Evolutionary conservation across 768 basidiomycete genomes (phyloP), one percentile per base, ranked within the genome.

Genomic region (Rhodotorula taiwanensis): DNA sequence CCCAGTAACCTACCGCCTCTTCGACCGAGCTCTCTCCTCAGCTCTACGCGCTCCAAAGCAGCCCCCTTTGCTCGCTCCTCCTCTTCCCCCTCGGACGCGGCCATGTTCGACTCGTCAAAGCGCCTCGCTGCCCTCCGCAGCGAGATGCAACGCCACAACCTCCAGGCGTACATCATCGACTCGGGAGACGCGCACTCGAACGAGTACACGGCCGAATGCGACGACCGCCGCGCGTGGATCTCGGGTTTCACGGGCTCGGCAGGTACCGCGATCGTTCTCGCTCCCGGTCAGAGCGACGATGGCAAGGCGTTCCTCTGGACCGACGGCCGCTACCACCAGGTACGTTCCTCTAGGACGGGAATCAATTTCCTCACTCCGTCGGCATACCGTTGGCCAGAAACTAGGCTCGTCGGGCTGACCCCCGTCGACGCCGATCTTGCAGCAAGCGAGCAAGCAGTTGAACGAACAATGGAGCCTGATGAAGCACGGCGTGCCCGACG

Each of bases 381-480:
- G 10, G 36, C 10, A 9, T 39, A 10, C 36, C 10, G 36, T 39
- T 16, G 36, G 36, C 36, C 16, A 39, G 36, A 39, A 39, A 39
- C 10, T 9, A 39, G 36, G 36, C 36, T 10, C 36, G 36, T 9
- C 36, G 16, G 16, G 36, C 9, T 16, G 9, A 16, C 9, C 36
- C 36, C 36, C 36, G 36, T 9, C 36, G 36, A 39, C 10, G 3
- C 25, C 50, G 11, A 20, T 39, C 13, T 1, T 7, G 18, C 78
- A 97, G 36, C 94, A 99, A 76, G 95, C 95, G 0, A 83, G 81
- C 64, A 82, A 91, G 66, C 89, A 99, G 76, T 78, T 99, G 68
- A 90, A 93, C 75, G 65, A 81, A 52, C 91, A 92, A 65, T 99
- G 94, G 94, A 86, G 80, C 1, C 76, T 98, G 74, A 92, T 94